Percentiles rank a stretch among this genome's conserved stretches.
phyloP scores from a whole-genome alignment of 1,284 basidiomycete genomes.

The Heimioporus punctisporus region DNA sequence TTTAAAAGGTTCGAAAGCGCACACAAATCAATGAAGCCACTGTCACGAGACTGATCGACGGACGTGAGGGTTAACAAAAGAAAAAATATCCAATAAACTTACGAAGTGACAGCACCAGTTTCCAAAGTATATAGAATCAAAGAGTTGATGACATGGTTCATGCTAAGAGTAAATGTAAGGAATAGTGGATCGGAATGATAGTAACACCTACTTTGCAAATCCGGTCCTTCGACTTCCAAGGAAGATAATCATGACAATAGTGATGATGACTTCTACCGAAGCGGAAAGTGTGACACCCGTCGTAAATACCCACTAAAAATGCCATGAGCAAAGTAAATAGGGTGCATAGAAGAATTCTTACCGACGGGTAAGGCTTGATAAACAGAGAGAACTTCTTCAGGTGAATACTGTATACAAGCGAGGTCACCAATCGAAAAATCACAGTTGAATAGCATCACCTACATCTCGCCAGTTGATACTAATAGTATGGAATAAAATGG shows the following conservation, averaged over 20 bases:
- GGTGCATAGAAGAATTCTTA: not conserved
- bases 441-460: not conserved
- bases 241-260: constrained; percentile 47
- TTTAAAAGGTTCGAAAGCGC: constrained; percentile 12
- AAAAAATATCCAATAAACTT: not conserved
- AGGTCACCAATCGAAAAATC: not conserved
- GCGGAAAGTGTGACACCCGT: constrained; percentile 53
- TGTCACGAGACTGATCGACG: constrained; percentile 23
- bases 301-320: constrained; percentile 51
- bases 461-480: constrained; percentile 36
- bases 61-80: constrained; percentile 21
- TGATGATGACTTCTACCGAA: constrained; percentile 52
- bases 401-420: constrained; percentile 17
- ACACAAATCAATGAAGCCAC: constrained; percentile 47
- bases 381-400: constrained; percentile 31
- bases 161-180: constrained; percentile 30
- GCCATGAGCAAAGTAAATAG: not conserved
- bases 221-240: constrained; percentile 44
- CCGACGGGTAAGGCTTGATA: constrained; percentile 32
- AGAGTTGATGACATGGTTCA: constrained; percentile 50
- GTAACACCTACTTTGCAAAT: constrained; percentile 37
- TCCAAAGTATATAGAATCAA: constrained; percentile 57
- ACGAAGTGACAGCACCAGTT: constrained; percentile 53
- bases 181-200: not conserved
- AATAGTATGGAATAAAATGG: not conserved